Conservation (phyloP, 306 rosid species). For the Citrullus mucosospermus region DNA sequence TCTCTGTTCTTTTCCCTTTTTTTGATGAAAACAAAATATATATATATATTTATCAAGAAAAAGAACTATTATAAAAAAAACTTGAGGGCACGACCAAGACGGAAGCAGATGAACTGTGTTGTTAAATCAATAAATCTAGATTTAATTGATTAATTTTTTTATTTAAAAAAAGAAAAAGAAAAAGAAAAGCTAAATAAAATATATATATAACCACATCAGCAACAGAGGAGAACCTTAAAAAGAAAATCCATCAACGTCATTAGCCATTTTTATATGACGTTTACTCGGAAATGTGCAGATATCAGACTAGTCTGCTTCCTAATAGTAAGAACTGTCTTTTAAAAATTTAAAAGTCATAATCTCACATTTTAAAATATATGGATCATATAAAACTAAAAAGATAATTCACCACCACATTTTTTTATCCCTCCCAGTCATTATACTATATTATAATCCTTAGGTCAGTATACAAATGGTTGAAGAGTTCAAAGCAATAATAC, state of each 20-base stretch:
- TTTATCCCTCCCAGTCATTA: background rate
- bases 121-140: background rate
- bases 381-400: background rate
- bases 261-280: no score
- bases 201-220: no score
- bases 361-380: background rate
- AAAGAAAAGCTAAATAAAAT: background rate
- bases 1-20: background rate
- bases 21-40: background rate
- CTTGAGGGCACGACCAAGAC: background rate
- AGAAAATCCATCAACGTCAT: no score
- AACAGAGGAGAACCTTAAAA: no score
- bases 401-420: background rate
- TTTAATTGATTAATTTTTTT: background rate
- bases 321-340: background rate
- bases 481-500: conserved; percentile 1
- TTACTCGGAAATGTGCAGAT: no score
- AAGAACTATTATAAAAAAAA: background rate
- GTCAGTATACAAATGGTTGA: background rate
- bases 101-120: background rate
- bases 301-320: no score
- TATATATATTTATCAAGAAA: no score
- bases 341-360: background rate
- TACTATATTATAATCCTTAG: background rate
- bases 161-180: background rate